A percentile compares a stretch with the other conserved stretches of the same genome.
Evolutionary conservation across 192 early-diverging fungal species (phyloP).

Genomic region (Backusella westeae): DNA sequence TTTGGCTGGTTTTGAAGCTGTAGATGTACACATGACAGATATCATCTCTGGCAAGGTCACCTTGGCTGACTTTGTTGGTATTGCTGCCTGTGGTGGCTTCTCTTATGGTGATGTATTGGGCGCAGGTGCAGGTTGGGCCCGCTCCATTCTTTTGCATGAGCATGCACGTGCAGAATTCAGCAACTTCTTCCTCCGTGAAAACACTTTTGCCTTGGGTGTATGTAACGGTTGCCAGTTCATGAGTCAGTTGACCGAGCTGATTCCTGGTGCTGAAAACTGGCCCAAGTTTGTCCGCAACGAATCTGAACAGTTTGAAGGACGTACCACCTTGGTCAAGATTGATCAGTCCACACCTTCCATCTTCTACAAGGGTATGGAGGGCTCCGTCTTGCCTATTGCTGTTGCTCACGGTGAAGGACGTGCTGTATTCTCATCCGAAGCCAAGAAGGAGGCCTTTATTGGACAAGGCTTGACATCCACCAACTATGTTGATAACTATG

Average conservation of each 20-base stretch:
- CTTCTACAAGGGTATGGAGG: constrained; percentile 91
- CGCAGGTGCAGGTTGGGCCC: constrained; percentile 98
- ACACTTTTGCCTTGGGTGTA: constrained; percentile 96
- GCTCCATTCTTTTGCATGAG: constrained; percentile 77
- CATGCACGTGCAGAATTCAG: constrained; percentile 70
- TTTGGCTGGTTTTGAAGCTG: constrained; percentile 87
- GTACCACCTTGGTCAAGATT: constrained; percentile 78
- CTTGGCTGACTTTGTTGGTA: constrained; percentile 75
- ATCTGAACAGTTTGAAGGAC: constrained; percentile 95
- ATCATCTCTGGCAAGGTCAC: constrained; percentile 63
- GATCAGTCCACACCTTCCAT: constrained; percentile 46
- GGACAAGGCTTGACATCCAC: constrained; percentile 59
- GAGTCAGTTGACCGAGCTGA: constrained; percentile 77
- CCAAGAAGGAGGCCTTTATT: constrained; percentile 44
- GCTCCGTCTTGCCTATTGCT: constrained; percentile 87
- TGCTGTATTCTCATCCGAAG: constrained; percentile 63
- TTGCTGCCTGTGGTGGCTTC: constrained; percentile 97
- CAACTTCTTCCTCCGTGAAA: constrained; percentile 76
- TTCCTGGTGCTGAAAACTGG: constrained; percentile 88
- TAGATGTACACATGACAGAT: constrained; percentile 99
- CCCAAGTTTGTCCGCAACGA: constrained; percentile 89
- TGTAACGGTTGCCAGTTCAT: constrained; percentile 99
- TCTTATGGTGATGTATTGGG: constrained; percentile 99
- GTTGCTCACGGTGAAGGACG: constrained; percentile 98
- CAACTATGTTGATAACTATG: constrained; percentile 85